A percentile compares a stretch with the other conserved stretches of the same genome.
These are phyloP conservation scores for Alternaria conjuncta DNA, from an alignment of 2,329 filamentous ascomycete species.

Conservation along the genomic window DNA sequence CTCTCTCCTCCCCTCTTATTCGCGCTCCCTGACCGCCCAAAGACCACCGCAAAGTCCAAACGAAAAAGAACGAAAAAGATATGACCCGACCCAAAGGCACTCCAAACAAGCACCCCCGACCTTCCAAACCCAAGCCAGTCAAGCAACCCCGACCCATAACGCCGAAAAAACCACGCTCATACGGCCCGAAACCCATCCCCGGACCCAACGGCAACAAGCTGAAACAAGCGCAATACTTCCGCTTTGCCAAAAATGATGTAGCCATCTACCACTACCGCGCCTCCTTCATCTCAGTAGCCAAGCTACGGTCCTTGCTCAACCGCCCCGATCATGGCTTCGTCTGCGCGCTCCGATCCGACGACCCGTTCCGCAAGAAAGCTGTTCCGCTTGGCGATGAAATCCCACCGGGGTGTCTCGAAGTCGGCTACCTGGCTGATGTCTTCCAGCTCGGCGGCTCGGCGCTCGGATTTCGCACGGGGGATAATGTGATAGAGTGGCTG, in stretches of 20 bases:
- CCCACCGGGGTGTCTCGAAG: constrained; percentile 23
- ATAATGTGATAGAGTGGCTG: constrained; percentile 27
- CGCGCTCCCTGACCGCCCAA: neutral
- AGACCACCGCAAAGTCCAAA: neutral
- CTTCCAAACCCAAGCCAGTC: neutral
- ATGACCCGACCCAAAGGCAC: neutral
- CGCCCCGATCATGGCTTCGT: constrained; percentile 20
- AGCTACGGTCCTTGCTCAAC: constrained; percentile 6
- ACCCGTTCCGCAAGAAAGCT: constrained; percentile 8
- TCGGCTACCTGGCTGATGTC: constrained; percentile 20
- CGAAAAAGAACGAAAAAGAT: neutral
- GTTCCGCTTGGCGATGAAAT: constrained; percentile 23
- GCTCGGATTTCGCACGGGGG: constrained; percentile 24
- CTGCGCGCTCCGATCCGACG: constrained; percentile 12
- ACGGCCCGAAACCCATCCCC: neutral
- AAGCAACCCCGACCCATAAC: neutral
- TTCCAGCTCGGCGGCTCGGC: constrained; percentile 27
- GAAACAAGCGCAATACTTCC: constrained; percentile 21
- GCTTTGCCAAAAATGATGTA: constrained; percentile 15
- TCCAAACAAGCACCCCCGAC: neutral
- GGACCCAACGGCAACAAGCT: neutral
- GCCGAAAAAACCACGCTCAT: neutral
- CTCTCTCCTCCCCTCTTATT: neutral
- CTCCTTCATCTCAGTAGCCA: constrained; percentile 3
- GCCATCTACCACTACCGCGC: constrained; percentile 29